These are phyloP conservation scores for Botrytis deweyae DNA, from an alignment of 2,329 filamentous ascomycete genomes.

Conservation along the genomic window DNA sequence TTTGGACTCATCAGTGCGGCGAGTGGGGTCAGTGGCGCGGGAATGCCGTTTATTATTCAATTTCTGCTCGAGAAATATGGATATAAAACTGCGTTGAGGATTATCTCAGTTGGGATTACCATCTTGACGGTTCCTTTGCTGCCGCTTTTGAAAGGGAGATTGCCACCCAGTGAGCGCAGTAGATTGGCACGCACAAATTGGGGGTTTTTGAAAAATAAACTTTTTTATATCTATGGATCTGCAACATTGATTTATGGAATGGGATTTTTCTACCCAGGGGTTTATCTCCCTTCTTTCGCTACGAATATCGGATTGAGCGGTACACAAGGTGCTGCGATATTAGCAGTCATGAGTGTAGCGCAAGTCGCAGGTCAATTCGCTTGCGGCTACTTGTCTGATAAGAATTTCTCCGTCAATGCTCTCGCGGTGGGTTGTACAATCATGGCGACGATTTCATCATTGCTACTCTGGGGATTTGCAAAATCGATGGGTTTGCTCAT, in stretches of 20 bases:
- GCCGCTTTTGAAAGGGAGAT: neutral
- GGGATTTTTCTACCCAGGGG: neutral
- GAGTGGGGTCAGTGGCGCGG: neutral
- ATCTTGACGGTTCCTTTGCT: conserved; percentile 39
- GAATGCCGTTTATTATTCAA: neutral
- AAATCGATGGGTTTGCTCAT: neutral
- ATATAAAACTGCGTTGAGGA: conserved; percentile 43
- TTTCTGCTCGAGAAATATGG: conserved; percentile 42
- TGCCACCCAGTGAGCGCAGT: neutral
- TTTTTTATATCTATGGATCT: neutral
- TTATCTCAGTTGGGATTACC: conserved; percentile 44
- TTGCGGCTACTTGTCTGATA: neutral
- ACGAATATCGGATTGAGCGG: neutral
- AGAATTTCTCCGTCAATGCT: neutral
- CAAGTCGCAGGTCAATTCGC: neutral
- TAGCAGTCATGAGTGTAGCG: neutral
- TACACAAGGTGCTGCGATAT: neutral
- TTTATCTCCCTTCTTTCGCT: neutral
- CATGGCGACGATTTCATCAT: neutral
- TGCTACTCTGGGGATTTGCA: neutral
- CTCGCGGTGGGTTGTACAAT: neutral
- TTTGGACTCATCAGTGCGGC: neutral
- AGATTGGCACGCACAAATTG: neutral
- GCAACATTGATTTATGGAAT: neutral
- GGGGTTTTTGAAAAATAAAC: neutral